Conservation (phyloP, 2,329 filamentous ascomycete species). For the Monilinia fructicola region DNA sequence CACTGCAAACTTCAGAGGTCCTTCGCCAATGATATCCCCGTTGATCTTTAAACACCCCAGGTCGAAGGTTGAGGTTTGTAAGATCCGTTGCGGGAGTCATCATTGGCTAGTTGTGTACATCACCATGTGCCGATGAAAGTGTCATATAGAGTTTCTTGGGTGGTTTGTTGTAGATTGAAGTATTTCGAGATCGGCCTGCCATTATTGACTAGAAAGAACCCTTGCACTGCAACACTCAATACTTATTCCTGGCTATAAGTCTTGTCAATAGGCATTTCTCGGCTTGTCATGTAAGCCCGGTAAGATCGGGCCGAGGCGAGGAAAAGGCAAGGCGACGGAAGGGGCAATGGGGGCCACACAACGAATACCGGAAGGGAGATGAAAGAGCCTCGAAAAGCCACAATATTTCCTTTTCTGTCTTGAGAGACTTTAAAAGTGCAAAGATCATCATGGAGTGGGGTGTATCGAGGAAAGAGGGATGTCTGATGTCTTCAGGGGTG, state of each 20-base stretch:
- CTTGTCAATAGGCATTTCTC: constrained; percentile 7
- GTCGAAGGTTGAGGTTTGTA: constrained; percentile 9
- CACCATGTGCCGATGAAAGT: constrained; percentile 6
- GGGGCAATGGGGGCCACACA: constrained; percentile 11
- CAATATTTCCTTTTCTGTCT: constrained; percentile 14
- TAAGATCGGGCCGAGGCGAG: constrained; percentile 19
- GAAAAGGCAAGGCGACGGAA: constrained; percentile 1
- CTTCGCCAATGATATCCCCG: constrained; percentile 9
- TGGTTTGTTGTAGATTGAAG: constrained; percentile 7
- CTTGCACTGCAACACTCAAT: constrained; percentile 15
- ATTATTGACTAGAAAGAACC: constrained; percentile 17
- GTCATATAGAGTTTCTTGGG: neutral
- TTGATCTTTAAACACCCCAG: neutral
- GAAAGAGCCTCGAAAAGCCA: constrained; percentile 9
- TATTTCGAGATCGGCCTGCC: constrained; percentile 8
- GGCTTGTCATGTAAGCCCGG: constrained; percentile 17
- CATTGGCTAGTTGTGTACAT: neutral
- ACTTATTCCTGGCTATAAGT: constrained; percentile 13
- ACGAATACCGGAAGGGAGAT: constrained; percentile 22
- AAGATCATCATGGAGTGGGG: neutral
- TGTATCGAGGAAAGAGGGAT: constrained; percentile 5
- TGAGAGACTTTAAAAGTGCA: neutral
- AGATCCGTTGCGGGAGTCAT: constrained; percentile 5
- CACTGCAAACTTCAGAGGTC: neutral
- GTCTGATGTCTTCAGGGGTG: constrained; percentile 11